Percentiles rank a stretch among this genome's conserved stretches.
Evolutionary conservation across 1,139 yeast genomes (phyloP).

Genomic region (Candida labiduridarum): DNA sequence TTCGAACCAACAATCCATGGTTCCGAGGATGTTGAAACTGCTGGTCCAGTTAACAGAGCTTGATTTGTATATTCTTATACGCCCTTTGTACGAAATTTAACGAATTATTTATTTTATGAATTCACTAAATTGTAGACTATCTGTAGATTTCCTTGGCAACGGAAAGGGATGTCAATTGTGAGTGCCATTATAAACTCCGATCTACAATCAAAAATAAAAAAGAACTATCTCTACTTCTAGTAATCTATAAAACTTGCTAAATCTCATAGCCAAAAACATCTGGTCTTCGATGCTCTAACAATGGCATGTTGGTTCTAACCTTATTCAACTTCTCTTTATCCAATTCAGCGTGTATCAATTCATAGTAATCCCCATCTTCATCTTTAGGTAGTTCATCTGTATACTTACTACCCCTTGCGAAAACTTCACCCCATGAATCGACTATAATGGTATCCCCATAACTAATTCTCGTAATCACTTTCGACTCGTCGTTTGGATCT

Average conservation of each 20-base stretch:
- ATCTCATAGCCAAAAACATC: conserved; percentile 7
- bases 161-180: no score
- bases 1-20: conserved; percentile 47
- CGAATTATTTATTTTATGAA: neutral
- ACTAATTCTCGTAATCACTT: conserved; percentile 50
- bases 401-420: conserved; percentile 55
- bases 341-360: conserved; percentile 69
- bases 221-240: neutral
- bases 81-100: neutral
- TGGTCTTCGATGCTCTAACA: conserved; percentile 59
- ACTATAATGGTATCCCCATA: conserved; percentile 87
- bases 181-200: no score
- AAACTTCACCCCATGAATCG: conserved; percentile 87
- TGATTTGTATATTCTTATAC: conserved; percentile 1
- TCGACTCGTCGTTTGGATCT: conserved; percentile 31
- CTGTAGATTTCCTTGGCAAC: neutral
- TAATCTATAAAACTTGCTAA: neutral
- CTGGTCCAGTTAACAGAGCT: conserved; percentile 45
- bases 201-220: neutral
- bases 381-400: conserved; percentile 30
- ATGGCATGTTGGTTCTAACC: conserved; percentile 70
- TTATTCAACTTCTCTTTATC: conserved; percentile 52
- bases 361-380: conserved; percentile 53
- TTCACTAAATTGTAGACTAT: neutral
- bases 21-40: conserved; percentile 46